A percentile compares a stretch with the other conserved stretches of the same genome.
phyloP scores from a whole-genome alignment of 768 basidiomycete species.

The Mycena belliarum region DNA sequence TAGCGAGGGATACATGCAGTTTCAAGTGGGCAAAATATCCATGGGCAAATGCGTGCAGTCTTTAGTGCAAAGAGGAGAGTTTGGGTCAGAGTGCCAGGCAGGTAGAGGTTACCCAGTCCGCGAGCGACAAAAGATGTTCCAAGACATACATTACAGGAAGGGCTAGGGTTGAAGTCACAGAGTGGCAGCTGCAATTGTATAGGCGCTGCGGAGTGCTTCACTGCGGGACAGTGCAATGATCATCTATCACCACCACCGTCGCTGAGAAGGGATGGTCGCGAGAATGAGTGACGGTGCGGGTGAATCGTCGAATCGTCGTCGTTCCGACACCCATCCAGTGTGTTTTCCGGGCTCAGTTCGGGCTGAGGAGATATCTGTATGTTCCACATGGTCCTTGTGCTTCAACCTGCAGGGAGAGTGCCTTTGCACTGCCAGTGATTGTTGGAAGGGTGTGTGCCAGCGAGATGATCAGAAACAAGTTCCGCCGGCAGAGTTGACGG shows the following conservation, averaged over 20 bases:
- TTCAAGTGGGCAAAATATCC: background rate
- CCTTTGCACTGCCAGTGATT: too few relatives aligned
- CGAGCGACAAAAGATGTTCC: background rate
- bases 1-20: background rate
- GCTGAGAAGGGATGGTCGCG: background rate
- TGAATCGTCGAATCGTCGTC: too few relatives aligned
- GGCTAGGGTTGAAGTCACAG: background rate
- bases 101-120: background rate
- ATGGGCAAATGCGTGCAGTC: too few relatives aligned
- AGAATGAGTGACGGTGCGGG: background rate
- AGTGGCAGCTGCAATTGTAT: background rate
- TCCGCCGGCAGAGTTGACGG: too few relatives aligned
- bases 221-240: background rate
- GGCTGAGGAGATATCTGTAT: too few relatives aligned
- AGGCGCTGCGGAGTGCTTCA: background rate
- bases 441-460: too few relatives aligned
- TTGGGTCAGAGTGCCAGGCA: too few relatives aligned
- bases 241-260: background rate
- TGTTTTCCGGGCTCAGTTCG: background rate
- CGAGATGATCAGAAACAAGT: too few relatives aligned
- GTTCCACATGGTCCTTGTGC: too few relatives aligned
- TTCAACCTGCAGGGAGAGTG: too few relatives aligned
- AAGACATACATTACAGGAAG: background rate
- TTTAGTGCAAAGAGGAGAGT: too few relatives aligned
- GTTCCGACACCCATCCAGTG: background rate